Conservation (phyloP, 2,329 filamentous ascomycete species). For the Fusarium falciforme region DNA sequence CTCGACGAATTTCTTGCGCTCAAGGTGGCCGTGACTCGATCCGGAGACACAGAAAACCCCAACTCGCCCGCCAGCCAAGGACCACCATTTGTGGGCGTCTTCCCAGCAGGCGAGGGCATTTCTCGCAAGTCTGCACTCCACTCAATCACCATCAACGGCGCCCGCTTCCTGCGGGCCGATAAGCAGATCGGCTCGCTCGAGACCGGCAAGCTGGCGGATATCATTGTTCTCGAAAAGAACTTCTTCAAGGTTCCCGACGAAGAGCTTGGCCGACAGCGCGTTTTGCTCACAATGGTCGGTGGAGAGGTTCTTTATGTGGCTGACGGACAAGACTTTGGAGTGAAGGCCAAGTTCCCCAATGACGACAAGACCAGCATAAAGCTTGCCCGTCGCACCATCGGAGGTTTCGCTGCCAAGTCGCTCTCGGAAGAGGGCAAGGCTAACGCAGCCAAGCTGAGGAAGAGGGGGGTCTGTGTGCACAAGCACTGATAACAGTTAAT, state of each 20-base stretch:
- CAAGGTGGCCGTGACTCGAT: conserved; percentile 42
- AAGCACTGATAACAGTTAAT: conserved; percentile 21
- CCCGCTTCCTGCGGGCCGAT: conserved; percentile 41
- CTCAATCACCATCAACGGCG: conserved; percentile 40
- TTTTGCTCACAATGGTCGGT: conserved; percentile 43
- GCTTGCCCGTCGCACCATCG: conserved; percentile 31
- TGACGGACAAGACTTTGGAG: conserved; percentile 37
- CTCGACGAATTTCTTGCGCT: conserved; percentile 44
- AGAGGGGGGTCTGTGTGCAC: conserved; percentile 32
- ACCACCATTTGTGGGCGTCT: conserved; percentile 29
- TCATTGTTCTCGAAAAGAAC: conserved; percentile 40
- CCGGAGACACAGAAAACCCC: conserved; percentile 41
- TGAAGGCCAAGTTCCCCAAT: conserved; percentile 42
- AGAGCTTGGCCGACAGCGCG: conserved; percentile 39
- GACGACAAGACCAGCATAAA: conserved; percentile 22
- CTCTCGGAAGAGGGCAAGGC: conserved; percentile 21
- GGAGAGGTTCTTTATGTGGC: conserved; percentile 43
- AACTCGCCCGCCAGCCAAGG: conserved; percentile 40
- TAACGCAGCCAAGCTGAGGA: conserved; percentile 24
- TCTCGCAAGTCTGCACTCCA: conserved; percentile 35
- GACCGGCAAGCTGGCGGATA: conserved; percentile 41
- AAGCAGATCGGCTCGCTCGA: conserved; percentile 42
- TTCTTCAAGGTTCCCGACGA: conserved; percentile 42
- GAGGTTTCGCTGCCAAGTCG: conserved; percentile 26
- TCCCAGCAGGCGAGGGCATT: conserved; percentile 35